Conservation (phyloP, 2,329 filamentous ascomycete genomes). For the Fusarium miscanthi region DNA sequence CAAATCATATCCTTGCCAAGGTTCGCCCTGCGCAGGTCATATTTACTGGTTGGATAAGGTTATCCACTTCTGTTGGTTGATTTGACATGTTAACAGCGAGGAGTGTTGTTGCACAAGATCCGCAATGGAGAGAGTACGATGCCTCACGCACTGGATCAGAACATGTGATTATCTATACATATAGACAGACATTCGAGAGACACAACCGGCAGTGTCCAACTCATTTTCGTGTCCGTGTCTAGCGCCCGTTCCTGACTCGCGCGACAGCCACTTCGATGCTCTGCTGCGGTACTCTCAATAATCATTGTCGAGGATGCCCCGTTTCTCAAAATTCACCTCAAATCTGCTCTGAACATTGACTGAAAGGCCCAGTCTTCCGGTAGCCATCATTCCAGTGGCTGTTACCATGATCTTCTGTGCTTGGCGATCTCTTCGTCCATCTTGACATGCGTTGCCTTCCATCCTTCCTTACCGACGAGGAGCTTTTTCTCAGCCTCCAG, state of each 20-base stretch:
- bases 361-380: not conserved
- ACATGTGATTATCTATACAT: accelerated
- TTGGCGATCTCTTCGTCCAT: not conserved
- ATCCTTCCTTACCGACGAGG: not conserved
- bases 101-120: not conserved
- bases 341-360: not conserved
- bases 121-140: not conserved
- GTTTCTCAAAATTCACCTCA: not conserved
- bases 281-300: not conserved
- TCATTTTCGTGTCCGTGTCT: accelerated
- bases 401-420: not conserved
- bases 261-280: not conserved
- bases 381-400: not conserved
- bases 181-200: not conserved
- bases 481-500: not conserved
- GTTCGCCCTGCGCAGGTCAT: not conserved
- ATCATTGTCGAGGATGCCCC: not conserved
- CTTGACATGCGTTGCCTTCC: not conserved
- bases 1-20: conserved; percentile 1
- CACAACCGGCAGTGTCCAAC: accelerated
- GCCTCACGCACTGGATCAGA: accelerated
- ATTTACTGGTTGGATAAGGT: not conserved
- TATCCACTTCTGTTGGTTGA: not conserved
- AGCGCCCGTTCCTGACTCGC: not conserved
- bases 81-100: not conserved